Conservation (phyloP, 495 filamentous ascomycete genomes). For the Bacidia rubella region DNA sequence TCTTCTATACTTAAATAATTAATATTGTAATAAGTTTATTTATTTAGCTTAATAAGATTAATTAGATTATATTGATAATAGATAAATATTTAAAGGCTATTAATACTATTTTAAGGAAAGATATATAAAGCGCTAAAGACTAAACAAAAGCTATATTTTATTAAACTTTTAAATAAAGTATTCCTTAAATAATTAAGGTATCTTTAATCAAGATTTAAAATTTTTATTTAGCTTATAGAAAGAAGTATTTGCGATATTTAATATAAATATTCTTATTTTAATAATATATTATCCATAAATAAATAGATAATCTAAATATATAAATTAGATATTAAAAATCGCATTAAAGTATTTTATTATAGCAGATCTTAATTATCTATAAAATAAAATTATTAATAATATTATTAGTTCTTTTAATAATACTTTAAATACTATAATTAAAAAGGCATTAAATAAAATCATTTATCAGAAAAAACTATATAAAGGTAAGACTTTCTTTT, state of each 20-base stretch:
- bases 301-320: conserved; percentile 1
- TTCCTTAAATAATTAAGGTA: background rate
- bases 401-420: background rate
- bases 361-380: background rate
- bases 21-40: background rate
- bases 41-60: conserved; percentile 1
- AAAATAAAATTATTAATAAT: background rate
- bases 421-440: background rate
- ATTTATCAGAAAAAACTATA: background rate
- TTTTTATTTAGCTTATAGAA: background rate
- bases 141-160: background rate
- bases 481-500: background rate
- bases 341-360: background rate
- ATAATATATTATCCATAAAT: background rate
- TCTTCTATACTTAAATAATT: background rate
- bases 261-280: background rate
- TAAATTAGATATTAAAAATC: background rate
- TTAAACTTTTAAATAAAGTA: background rate
- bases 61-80: conserved; percentile 4
- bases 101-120: background rate
- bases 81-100: conserved; percentile 1
- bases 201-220: background rate
- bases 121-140: background rate
- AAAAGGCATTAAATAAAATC: background rate
- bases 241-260: background rate